Evolutionary conservation across 192 early-diverging fungal species (phyloP).

Genomic region (Spinellus fusiger): DNA sequence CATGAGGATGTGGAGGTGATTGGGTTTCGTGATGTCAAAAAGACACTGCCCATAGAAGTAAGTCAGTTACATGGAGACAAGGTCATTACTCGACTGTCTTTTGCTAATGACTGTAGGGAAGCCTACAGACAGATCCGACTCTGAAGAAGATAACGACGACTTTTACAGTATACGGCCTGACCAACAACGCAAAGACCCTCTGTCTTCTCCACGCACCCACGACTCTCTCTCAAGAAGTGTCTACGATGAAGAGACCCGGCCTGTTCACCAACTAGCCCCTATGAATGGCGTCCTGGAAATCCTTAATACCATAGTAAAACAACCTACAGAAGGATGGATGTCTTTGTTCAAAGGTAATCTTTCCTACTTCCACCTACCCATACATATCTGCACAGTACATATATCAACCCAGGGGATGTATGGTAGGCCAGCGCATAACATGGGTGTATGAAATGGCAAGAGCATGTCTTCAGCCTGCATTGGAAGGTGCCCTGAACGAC

Average conservation of each 20-base stretch:
- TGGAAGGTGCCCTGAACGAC: constrained; percentile 87
- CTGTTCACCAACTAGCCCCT: constrained; percentile 57
- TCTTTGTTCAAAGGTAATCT: constrained; percentile 49
- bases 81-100: not conserved
- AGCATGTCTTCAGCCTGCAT: constrained; percentile 63
- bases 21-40: constrained; percentile 10
- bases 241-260: constrained; percentile 43
- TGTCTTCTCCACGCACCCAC: constrained; percentile 24
- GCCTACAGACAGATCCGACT: constrained; percentile 1
- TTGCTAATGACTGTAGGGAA: not conserved
- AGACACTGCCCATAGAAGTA: not conserved
- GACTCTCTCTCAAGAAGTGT: constrained; percentile 38
- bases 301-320: constrained; percentile 42
- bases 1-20: constrained; percentile 42
- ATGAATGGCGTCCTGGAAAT: constrained; percentile 50
- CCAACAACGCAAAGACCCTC: not conserved
- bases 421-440: constrained; percentile 50
- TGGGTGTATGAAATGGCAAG: constrained; percentile 71
- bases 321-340: constrained; percentile 58
- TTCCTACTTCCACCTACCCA: no score
- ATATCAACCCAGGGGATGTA: not conserved
- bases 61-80: not conserved
- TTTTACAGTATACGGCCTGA: constrained; percentile 8
- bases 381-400: not conserved
- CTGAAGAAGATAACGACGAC: constrained; percentile 18